Percentiles rank a stretch among this genome's conserved stretches.
phyloP scores from a whole-genome alignment of 2,329 filamentous ascomycete species.

The Thelonectria rubi region DNA sequence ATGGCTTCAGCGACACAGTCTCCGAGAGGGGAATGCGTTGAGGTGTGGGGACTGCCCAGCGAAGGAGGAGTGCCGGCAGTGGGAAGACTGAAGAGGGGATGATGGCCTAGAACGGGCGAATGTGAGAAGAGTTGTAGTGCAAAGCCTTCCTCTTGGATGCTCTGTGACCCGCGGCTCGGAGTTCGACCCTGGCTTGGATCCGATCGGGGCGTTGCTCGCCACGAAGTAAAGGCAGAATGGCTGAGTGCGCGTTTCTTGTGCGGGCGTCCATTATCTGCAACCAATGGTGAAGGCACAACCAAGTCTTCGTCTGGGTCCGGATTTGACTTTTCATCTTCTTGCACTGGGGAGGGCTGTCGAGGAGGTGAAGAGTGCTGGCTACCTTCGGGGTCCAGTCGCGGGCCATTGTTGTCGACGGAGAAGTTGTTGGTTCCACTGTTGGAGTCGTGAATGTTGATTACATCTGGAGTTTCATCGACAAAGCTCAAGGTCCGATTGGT shows the following conservation, averaged over 20 bases:
- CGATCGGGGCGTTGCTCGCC: slow-evolving; percentile 27
- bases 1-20: slow-evolving; percentile 32
- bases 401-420: slow-evolving; percentile 20
- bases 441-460: slow-evolving; percentile 42
- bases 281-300: background rate
- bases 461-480: slow-evolving; percentile 43
- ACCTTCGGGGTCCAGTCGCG: slow-evolving; percentile 11
- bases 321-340: slow-evolving; percentile 5
- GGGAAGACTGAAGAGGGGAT: slow-evolving; percentile 18
- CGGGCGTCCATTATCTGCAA: slow-evolving; percentile 23
- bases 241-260: slow-evolving; percentile 37
- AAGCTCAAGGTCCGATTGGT: slow-evolving; percentile 41
- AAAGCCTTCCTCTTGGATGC: slow-evolving; percentile 4
- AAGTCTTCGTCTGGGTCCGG: slow-evolving; percentile 15
- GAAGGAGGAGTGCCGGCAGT: slow-evolving; percentile 19
- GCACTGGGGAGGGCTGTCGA: slow-evolving; percentile 1
- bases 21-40: slow-evolving; percentile 21
- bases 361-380: slow-evolving; percentile 29
- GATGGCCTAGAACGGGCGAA: slow-evolving; percentile 7
- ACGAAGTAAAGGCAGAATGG: slow-evolving; percentile 28
- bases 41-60: slow-evolving; percentile 21
- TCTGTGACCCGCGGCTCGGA: slow-evolving; percentile 29
- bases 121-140: slow-evolving; percentile 22
- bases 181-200: slow-evolving; percentile 25
- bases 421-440: slow-evolving; percentile 24